phyloP scores from a whole-genome alignment of 1,284 basidiomycete species.

The Xerocomus amazonicus region DNA sequence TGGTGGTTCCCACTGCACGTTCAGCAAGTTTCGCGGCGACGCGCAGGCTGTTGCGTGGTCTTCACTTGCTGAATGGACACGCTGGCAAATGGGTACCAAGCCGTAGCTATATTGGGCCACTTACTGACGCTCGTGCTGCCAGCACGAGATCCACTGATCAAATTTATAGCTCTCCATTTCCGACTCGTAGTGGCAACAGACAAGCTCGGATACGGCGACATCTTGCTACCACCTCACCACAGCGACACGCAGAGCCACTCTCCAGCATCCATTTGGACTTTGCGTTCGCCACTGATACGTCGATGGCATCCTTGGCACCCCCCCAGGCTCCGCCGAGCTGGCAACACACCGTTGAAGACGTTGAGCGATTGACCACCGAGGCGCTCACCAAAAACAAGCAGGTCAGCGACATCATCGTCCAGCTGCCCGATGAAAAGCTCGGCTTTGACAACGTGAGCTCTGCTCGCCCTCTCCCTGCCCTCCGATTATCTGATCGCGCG shows the following conservation, averaged over 20 bases:
- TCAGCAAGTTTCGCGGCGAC: background rate
- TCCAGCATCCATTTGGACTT: constrained; percentile 5
- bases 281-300: constrained; percentile 10
- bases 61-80: background rate
- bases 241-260: constrained; percentile 7
- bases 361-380: constrained; percentile 55
- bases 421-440: constrained; percentile 54
- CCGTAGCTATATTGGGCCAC: constrained; percentile 26
- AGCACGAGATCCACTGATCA: too few relatives aligned
- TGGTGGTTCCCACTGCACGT: constrained; percentile 1
- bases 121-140: background rate
- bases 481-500: background rate
- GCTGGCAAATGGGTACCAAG: background rate
- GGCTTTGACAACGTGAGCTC: constrained; percentile 54
- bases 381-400: constrained; percentile 55
- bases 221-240: constrained; percentile 12
- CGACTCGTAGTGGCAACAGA: background rate
- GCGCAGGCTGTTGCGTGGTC: background rate
- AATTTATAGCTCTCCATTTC: too few relatives aligned
- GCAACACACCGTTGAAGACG: constrained; percentile 64
- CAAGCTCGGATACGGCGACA: constrained; percentile 4
- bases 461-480: background rate
- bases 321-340: constrained; percentile 68
- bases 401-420: constrained; percentile 59
- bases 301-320: constrained; percentile 45